Evolutionary conservation across 225 moss, liverwort and hornwort genomes (phyloP).

Genomic region (Pleurozium schreberi): DNA sequence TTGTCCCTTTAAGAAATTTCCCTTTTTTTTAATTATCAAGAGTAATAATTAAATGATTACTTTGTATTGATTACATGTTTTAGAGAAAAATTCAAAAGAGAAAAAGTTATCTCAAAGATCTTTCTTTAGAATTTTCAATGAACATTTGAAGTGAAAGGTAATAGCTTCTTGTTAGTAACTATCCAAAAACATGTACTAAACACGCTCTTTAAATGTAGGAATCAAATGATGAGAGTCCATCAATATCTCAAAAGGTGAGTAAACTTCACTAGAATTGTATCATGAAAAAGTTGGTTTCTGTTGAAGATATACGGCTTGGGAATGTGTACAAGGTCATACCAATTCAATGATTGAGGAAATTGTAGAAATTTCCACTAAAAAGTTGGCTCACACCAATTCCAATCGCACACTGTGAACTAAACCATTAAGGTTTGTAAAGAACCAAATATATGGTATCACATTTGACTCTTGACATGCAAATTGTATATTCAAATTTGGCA

Average conservation of each 20-base stretch:
- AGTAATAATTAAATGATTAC: neutral
- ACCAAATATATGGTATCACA: too few relatives aligned
- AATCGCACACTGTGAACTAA: neutral
- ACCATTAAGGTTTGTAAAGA: accelerated
- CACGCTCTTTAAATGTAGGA: neutral
- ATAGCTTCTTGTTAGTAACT: neutral
- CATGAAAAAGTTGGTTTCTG: neutral
- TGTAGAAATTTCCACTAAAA: accelerated
- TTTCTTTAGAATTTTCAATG: neutral
- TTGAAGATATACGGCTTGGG: accelerated
- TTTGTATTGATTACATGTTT: neutral
- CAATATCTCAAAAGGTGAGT: neutral
- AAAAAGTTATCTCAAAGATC: neutral
- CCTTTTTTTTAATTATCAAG: neutral
- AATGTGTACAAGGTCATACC: neutral
- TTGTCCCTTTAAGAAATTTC: accelerated
- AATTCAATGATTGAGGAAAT: too few relatives aligned
- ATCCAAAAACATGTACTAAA: too few relatives aligned
- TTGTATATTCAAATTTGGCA: accelerated
- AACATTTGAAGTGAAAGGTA: neutral
- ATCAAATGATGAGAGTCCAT: neutral
- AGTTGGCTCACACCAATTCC: neutral
- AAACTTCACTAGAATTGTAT: accelerated
- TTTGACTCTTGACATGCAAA: neutral
- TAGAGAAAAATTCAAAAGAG: accelerated